These are phyloP conservation scores for Tribonema minus DNA, from an alignment of 108 stramenopile species.

Conservation along the genomic window DNA sequence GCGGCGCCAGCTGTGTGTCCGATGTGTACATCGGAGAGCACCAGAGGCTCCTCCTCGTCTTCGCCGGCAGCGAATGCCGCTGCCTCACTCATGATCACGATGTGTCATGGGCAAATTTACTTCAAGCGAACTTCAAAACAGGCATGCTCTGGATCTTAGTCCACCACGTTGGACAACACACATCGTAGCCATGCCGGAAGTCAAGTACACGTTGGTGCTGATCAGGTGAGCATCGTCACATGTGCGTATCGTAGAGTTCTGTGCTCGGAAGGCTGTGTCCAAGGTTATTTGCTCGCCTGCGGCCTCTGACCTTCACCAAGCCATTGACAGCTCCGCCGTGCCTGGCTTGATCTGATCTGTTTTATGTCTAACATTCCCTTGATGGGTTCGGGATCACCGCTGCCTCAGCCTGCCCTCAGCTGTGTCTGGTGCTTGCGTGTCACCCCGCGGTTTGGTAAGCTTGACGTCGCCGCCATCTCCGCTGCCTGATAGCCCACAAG, in stretches of 20 bases:
- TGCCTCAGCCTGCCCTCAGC: no score
- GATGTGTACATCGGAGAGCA: constrained; percentile 32
- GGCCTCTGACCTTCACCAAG: not conserved
- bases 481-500: no score
- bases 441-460: no score
- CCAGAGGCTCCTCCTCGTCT: constrained; percentile 1
- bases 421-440: no score
- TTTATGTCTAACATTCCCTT: not conserved
- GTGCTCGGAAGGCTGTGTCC: not conserved
- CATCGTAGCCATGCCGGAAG: not conserved
- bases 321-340: not conserved
- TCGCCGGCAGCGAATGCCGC: not conserved
- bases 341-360: not conserved
- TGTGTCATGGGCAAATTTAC: no score
- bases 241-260: no score
- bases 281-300: not conserved
- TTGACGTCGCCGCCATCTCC: no score
- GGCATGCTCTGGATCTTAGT: no score
- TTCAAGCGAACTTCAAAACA: no score
- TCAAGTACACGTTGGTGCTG: constrained; percentile 1
- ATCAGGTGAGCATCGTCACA: not conserved
- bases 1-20: not conserved
- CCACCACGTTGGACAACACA: no score
- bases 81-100: no score
- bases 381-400: not conserved